These are phyloP conservation scores for Lentithecium fluviatile DNA, from an alignment of 495 filamentous ascomycete species.

Conservation along the genomic window DNA sequence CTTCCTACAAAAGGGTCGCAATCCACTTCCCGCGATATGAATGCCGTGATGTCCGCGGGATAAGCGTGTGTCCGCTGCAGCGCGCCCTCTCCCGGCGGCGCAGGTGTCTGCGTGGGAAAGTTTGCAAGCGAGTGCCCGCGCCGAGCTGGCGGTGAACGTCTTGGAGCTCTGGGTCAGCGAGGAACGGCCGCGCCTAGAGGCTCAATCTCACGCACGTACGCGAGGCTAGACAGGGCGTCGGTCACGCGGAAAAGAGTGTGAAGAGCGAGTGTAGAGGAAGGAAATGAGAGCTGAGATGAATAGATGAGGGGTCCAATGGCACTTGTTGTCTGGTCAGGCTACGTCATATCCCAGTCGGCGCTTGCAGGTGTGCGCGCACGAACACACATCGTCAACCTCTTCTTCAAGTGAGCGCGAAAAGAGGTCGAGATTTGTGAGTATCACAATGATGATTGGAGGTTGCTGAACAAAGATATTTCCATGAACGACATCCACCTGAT, in stretches of 20 bases:
- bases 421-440: too few relatives aligned
- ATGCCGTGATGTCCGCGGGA: neutral
- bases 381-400: neutral
- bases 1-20: too few relatives aligned
- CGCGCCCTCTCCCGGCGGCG: neutral
- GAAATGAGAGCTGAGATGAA: neutral
- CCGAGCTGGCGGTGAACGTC: neutral
- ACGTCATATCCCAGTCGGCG: neutral
- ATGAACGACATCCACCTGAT: too few relatives aligned
- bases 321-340: neutral
- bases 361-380: neutral
- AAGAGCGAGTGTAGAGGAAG: neutral
- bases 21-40: too few relatives aligned
- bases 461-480: too few relatives aligned
- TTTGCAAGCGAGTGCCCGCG: neutral
- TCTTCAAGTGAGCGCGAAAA: too few relatives aligned
- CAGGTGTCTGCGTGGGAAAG: neutral
- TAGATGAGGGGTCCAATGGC: conserved; percentile 3
- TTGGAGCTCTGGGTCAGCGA: neutral
- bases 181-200: too few relatives aligned
- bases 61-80: too few relatives aligned
- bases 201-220: neutral
- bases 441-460: too few relatives aligned
- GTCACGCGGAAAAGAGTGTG: neutral
- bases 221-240: neutral